Evolutionary conservation across 2,329 filamentous ascomycete species (phyloP).

Genomic region (Cladosporium sp.): DNA sequence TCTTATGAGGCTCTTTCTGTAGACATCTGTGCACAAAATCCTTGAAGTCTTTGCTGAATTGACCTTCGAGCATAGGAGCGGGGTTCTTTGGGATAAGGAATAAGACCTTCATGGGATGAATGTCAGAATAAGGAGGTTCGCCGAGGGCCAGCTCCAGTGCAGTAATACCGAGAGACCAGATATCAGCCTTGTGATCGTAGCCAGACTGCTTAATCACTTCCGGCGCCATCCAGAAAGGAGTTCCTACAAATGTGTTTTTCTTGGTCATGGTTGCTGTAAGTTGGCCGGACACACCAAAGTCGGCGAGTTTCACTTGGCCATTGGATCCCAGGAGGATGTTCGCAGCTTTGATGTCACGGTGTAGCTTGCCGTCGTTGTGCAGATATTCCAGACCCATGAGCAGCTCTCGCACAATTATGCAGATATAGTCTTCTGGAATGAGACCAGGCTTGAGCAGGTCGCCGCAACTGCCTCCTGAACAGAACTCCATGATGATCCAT

Average conservation of each 20-base stretch:
- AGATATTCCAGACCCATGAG: slow-evolving; percentile 88
- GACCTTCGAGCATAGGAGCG: slow-evolving; percentile 64
- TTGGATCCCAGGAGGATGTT: slow-evolving; percentile 86
- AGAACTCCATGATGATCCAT: slow-evolving; percentile 99
- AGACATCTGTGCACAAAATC: slow-evolving; percentile 63
- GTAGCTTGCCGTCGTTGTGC: slow-evolving; percentile 91
- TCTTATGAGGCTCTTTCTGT: slow-evolving; percentile 81
- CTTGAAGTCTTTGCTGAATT: slow-evolving; percentile 47
- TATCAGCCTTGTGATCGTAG: slow-evolving; percentile 96
- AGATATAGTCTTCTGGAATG: slow-evolving; percentile 93
- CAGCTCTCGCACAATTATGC: slow-evolving; percentile 87
- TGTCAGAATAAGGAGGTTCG: slow-evolving; percentile 91
- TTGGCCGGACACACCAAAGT: slow-evolving; percentile 96
- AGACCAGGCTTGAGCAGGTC: slow-evolving; percentile 91
- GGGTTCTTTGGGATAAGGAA: slow-evolving; percentile 95
- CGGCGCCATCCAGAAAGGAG: slow-evolving; percentile 98
- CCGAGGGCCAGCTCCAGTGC: slow-evolving; percentile 87
- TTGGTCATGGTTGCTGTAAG: slow-evolving; percentile 98
- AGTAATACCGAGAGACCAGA: slow-evolving; percentile 95
- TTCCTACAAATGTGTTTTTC: slow-evolving; percentile 98
- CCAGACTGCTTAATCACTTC: slow-evolving; percentile 98
- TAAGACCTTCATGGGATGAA: slow-evolving; percentile 96
- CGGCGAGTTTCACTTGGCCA: slow-evolving; percentile 93
- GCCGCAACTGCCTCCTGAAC: slow-evolving; percentile 91
- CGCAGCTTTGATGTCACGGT: slow-evolving; percentile 96